Conservation (phyloP, 2,329 filamentous ascomycete species). For the Nemania diffusa region DNA sequence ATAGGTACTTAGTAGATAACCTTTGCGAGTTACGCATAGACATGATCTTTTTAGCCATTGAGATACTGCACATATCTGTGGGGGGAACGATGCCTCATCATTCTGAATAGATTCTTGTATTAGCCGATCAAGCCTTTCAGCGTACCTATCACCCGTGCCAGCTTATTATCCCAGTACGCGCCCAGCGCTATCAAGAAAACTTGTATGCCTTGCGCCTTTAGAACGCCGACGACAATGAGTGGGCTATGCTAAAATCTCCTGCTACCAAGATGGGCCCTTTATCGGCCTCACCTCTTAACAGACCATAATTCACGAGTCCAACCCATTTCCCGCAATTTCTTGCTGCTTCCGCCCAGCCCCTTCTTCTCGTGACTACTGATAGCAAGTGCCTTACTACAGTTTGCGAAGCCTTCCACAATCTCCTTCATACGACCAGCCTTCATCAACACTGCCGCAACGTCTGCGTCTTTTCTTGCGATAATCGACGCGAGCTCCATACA, state of each 20-base stretch:
- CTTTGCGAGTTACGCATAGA: too few relatives aligned
- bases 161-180: conserved; percentile 15
- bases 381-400: conserved; percentile 77
- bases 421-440: conserved; percentile 76
- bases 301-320: conserved; percentile 73
- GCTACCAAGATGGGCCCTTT: not conserved
- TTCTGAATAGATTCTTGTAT: not conserved
- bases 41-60: too few relatives aligned
- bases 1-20: too few relatives aligned
- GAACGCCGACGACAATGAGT: conserved; percentile 23
- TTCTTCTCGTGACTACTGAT: conserved; percentile 67
- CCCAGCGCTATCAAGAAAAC: conserved; percentile 3
- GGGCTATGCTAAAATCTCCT: not conserved
- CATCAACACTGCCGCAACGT: conserved; percentile 72
- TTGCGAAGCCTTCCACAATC: conserved; percentile 79
- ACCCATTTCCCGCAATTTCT: conserved; percentile 70
- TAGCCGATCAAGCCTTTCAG: not conserved
- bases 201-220: conserved; percentile 18
- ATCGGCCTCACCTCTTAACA: conserved; percentile 55
- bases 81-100: too few relatives aligned
- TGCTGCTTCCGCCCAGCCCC: conserved; percentile 60
- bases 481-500: conserved; percentile 86
- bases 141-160: not conserved
- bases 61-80: not conserved
- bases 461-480: conserved; percentile 76